phyloP scores from a whole-genome alignment of 1,139 yeast genomes.

The Candida sp. region DNA sequence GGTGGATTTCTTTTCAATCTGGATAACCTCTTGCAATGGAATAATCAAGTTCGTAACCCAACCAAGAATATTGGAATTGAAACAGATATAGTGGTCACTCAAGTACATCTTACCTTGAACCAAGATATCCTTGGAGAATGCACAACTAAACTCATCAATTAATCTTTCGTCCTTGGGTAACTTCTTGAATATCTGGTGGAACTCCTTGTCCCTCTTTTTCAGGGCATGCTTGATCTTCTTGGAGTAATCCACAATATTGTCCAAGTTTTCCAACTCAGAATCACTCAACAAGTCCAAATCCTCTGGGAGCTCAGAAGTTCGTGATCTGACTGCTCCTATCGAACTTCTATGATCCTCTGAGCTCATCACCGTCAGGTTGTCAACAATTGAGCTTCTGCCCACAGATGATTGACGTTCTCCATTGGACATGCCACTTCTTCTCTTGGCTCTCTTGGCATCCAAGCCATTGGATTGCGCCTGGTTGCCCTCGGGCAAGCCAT shows the following conservation, averaged over 20 bases:
- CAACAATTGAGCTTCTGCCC: conserved; percentile 9
- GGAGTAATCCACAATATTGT: conserved; percentile 23
- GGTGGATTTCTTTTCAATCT: conserved; percentile 72
- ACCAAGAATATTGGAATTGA: conserved; percentile 76
- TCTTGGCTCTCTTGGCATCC: conserved; percentile 19
- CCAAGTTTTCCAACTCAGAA: conserved; percentile 18
- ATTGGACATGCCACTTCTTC: conserved; percentile 21
- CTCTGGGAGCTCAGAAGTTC: conserved; percentile 4
- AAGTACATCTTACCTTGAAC: conserved; percentile 75
- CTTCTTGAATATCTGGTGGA: conserved; percentile 63
- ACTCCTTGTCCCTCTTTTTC: conserved; percentile 59
- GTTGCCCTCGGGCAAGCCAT: conserved; percentile 17
- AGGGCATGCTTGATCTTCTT: conserved; percentile 31
- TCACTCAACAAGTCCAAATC: conserved; percentile 8
- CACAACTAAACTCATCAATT: conserved; percentile 73
- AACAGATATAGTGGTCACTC: conserved; percentile 62
- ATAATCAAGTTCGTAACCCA: conserved; percentile 72
- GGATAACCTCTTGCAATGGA: conserved; percentile 71
- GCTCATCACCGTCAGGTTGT: conserved; percentile 3
- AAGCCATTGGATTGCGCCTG: conserved; percentile 12
- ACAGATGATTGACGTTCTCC: conserved; percentile 7
- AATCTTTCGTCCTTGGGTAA: conserved; percentile 57
- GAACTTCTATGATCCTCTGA: conserved; percentile 3
- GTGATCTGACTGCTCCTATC: conserved; percentile 5
- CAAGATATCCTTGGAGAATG: conserved; percentile 69